A percentile compares a stretch with the other conserved stretches of the same genome.
Evolutionary conservation across 129 eudicot genomes (phyloP).

Genomic region (Centrapalus pauciflorus): DNA sequence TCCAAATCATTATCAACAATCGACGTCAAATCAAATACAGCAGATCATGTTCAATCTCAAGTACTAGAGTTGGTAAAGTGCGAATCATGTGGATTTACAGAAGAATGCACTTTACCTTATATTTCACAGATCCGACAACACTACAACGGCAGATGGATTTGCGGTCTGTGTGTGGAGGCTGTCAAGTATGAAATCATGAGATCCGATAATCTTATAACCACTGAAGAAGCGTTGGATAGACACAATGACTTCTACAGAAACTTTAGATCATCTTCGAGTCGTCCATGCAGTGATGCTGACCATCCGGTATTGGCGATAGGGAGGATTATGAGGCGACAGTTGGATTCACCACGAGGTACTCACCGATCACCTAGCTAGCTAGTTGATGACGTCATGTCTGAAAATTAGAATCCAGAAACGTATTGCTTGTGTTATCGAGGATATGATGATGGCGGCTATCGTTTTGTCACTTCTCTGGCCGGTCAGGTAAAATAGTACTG

Average conservation of each 20-base stretch:
- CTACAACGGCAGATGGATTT: slow-evolving; percentile 37
- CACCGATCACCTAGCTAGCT: slow-evolving; percentile 9
- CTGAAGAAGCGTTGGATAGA: slow-evolving; percentile 34
- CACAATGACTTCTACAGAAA: slow-evolving; percentile 28
- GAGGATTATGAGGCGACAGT: slow-evolving; percentile 22
- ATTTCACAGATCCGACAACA: slow-evolving; percentile 27
- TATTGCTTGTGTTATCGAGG: no score
- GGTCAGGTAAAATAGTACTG: slow-evolving; percentile 10
- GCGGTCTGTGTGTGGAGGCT: slow-evolving; percentile 42
- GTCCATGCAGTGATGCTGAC: slow-evolving; percentile 12
- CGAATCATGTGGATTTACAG: slow-evolving; percentile 38
- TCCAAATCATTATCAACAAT: not conserved
- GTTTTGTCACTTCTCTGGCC: slow-evolving; percentile 7
- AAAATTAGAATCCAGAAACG: no score
- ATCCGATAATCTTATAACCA: slow-evolving; percentile 23
- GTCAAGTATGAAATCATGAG: slow-evolving; percentile 34
- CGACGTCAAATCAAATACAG: not conserved
- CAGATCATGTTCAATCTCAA: slow-evolving; percentile 3
- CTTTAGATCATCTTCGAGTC: slow-evolving; percentile 16
- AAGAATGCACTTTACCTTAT: slow-evolving; percentile 38
- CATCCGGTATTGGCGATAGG: slow-evolving; percentile 34
- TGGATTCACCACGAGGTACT: slow-evolving; percentile 30
- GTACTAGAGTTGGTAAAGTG: slow-evolving; percentile 28
- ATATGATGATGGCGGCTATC: no score
- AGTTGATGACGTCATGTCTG: not conserved